These are phyloP conservation scores for Syncephalastrum sp. DNA, from an alignment of 371 early-diverging fungal genomes.

Conservation along the genomic window DNA sequence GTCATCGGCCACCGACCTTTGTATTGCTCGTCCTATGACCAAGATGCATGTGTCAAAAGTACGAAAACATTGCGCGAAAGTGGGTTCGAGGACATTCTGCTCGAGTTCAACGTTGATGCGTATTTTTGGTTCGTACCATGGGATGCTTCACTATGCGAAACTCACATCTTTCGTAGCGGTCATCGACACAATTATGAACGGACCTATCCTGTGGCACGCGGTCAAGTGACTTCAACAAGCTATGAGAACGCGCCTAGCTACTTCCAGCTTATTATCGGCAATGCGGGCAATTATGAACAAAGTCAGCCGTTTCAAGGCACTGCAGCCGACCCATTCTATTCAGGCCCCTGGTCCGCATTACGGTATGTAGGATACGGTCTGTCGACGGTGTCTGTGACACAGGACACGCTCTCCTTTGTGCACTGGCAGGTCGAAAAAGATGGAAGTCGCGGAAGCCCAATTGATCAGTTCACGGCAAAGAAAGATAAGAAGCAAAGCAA, in stretches of 20 bases:
- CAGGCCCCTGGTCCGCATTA: slow-evolving; percentile 22
- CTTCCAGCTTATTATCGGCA: slow-evolving; percentile 30
- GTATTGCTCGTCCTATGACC: slow-evolving; percentile 20
- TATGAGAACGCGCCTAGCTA: slow-evolving; percentile 28
- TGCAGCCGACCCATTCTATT: slow-evolving; percentile 2
- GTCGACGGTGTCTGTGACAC: slow-evolving; percentile 13
- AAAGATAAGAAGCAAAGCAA: no score
- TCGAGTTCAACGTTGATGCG: background rate
- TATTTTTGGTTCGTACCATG: no score
- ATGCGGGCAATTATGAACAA: slow-evolving; percentile 33
- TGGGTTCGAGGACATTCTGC: slow-evolving; percentile 8
- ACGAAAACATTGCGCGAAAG: slow-evolving; percentile 6
- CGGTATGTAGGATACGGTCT: slow-evolving; percentile 33
- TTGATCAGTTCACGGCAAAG: no score
- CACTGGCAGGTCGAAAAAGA: no score
- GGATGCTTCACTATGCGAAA: no score
- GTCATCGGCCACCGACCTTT: slow-evolving; percentile 29
- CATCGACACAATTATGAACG: slow-evolving; percentile 42
- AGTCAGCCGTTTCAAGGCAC: slow-evolving; percentile 18
- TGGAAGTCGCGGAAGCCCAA: no score
- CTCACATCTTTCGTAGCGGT: background rate
- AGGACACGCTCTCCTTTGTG: no score
- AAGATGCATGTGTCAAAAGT: slow-evolving; percentile 11
- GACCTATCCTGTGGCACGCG: slow-evolving; percentile 33
- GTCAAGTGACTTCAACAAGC: slow-evolving; percentile 9